These are phyloP conservation scores for Colletotrichum cordylinicola DNA, from an alignment of 2,329 filamentous ascomycete species.

Conservation along the genomic window DNA sequence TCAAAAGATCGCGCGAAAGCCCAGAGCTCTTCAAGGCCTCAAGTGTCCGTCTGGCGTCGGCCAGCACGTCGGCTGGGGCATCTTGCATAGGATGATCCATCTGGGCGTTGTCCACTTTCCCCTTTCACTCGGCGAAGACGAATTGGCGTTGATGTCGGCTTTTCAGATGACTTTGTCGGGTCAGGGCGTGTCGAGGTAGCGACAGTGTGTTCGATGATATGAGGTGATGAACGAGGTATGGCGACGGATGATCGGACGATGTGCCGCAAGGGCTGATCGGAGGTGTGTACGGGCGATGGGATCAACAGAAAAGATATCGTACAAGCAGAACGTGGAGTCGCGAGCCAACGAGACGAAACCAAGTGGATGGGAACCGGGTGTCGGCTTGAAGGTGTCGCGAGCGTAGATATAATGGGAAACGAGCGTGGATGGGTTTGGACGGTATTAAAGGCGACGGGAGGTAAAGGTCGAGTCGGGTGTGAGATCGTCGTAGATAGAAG, in stretches of 20 bases:
- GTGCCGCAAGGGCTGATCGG: neutral
- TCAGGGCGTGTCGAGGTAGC: neutral
- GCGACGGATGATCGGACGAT: neutral
- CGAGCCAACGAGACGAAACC: neutral
- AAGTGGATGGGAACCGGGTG: neutral
- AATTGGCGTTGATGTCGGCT: neutral
- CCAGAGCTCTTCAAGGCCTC: constrained; percentile 52
- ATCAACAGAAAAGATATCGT: neutral
- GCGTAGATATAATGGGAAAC: constrained; percentile 9
- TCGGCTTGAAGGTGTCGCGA: neutral
- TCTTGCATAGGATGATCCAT: constrained; percentile 29
- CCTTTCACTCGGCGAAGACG: neutral
- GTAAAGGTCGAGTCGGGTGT: neutral
- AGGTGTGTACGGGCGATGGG: neutral
- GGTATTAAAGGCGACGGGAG: constrained; percentile 4
- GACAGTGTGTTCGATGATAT: neutral
- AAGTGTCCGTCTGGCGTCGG: constrained; percentile 50
- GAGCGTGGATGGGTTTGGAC: constrained; percentile 13
- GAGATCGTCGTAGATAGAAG: neutral
- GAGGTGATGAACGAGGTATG: neutral
- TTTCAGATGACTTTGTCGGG: neutral
- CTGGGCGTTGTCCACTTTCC: neutral
- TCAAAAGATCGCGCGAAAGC: constrained; percentile 45
- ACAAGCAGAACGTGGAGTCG: neutral
- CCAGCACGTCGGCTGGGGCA: constrained; percentile 48